These are phyloP conservation scores for Ustilago trichophora DNA, from an alignment of 1,284 basidiomycete species.

Conservation along the genomic window DNA sequence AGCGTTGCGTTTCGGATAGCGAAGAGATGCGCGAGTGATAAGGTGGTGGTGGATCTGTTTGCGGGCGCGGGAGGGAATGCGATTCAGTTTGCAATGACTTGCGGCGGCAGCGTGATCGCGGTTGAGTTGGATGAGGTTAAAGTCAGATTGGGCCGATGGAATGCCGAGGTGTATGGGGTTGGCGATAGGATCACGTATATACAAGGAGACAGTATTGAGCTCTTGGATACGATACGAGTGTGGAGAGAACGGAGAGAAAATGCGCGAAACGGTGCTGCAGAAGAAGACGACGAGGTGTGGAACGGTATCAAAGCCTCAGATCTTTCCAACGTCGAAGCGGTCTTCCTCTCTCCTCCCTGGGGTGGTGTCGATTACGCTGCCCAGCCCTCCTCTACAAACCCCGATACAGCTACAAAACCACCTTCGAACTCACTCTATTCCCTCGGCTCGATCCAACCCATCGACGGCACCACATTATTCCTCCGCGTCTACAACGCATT, in stretches of 20 bases:
- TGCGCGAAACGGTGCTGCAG: no score
- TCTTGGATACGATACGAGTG: slow-evolving; percentile 71
- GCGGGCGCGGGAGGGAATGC: slow-evolving; percentile 98
- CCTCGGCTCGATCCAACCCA: slow-evolving; percentile 73
- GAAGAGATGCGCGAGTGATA: slow-evolving; percentile 74
- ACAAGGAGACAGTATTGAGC: slow-evolving; percentile 83
- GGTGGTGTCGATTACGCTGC: slow-evolving; percentile 58
- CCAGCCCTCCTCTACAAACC: slow-evolving; percentile 10
- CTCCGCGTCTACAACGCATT: slow-evolving; percentile 12
- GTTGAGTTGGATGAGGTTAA: slow-evolving; percentile 85
- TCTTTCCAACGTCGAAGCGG: slow-evolving; percentile 16
- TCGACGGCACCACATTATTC: slow-evolving; percentile 84
- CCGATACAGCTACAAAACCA: no score
- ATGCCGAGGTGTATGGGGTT: slow-evolving; percentile 88
- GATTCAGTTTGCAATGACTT: slow-evolving; percentile 95
- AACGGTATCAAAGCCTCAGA: slow-evolving; percentile 18
- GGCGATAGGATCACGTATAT: slow-evolving; percentile 93
- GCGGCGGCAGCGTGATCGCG: slow-evolving; percentile 89
- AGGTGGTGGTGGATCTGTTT: slow-evolving; percentile 83
- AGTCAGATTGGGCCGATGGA: slow-evolving; percentile 86
- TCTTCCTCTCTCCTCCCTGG: slow-evolving; percentile 62
- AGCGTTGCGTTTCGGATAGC: slow-evolving; percentile 89
- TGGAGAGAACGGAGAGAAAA: no score
- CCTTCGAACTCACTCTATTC: background rate
- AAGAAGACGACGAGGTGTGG: slow-evolving; percentile 16